Percentiles rank a stretch among this genome's conserved stretches.
Conservation (phyloP, 2,329 filamentous ascomycete genomes). For the Thelonectria blattea region DNA sequence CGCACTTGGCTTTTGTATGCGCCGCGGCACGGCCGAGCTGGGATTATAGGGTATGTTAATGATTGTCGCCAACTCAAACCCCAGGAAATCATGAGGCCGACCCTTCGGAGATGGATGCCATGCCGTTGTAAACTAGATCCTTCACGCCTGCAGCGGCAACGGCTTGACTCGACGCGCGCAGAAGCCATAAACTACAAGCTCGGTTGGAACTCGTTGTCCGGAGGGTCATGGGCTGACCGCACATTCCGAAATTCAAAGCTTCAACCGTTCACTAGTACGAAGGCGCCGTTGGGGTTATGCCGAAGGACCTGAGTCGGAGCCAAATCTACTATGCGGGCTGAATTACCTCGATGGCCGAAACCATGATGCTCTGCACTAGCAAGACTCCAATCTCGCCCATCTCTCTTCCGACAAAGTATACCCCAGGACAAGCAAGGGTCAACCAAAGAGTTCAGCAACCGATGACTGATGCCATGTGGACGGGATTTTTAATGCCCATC, state of each 20-base stretch:
- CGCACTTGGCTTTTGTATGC: not conserved
- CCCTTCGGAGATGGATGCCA: not conserved
- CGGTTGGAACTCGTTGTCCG: constrained; percentile 10
- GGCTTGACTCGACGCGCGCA: not conserved
- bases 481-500: constrained; percentile 19
- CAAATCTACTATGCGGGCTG: not conserved
- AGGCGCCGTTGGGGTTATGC: not conserved
- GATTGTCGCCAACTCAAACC: not conserved
- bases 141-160: constrained; percentile 2
- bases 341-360: constrained; percentile 5
- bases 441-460: not conserved
- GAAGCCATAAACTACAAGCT: not conserved
- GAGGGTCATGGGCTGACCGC: not conserved
- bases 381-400: constrained; percentile 14
- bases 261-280: not conserved
- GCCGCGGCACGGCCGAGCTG: constrained; percentile 10
- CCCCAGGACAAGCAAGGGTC: constrained; percentile 18
- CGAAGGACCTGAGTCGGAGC: constrained; percentile 5
- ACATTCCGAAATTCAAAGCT: constrained; percentile 3
- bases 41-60: constrained; percentile 6
- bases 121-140: constrained; percentile 4
- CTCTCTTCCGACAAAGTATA: too few species aligned
- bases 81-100: not conserved
- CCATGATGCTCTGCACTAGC: constrained; percentile 1
- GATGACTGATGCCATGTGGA: constrained; percentile 16